These are phyloP conservation scores for Batrachochytrium dendrobatidis DNA, from an alignment of 371 early-diverging fungal genomes.

Conservation along the genomic window DNA sequence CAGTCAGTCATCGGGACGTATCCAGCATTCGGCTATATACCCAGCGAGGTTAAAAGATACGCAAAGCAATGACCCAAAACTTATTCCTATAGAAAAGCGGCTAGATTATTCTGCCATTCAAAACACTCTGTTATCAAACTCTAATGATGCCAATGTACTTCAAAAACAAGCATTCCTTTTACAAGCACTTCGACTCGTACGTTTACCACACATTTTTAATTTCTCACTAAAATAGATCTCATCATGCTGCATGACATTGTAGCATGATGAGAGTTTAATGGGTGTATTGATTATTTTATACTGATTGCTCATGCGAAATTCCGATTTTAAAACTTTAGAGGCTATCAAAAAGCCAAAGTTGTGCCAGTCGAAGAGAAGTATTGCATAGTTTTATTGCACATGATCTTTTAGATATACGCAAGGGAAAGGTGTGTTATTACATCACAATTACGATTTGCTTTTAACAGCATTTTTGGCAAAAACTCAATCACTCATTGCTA, in stretches of 20 bases:
- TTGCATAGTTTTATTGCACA: conserved; percentile 13
- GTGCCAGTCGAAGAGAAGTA: conserved; percentile 6
- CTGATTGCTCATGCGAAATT: too few species aligned
- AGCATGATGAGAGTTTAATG: too few species aligned
- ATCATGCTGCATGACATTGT: not conserved
- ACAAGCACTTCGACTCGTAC: conserved; percentile 27
- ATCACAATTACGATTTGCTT: too few species aligned
- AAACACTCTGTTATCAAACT: conserved; percentile 1
- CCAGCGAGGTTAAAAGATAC: not conserved
- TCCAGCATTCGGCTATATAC: not conserved
- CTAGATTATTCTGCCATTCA: conserved; percentile 19
- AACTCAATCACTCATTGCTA: too few species aligned
- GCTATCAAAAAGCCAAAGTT: conserved; percentile 5
- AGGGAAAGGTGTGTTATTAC: conserved; percentile 10
- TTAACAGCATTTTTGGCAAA: too few species aligned
- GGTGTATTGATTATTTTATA: too few species aligned
- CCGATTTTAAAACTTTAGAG: too few species aligned
- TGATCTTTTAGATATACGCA: conserved; percentile 21
- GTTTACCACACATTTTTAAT: not conserved
- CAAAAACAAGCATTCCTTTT: conserved; percentile 17
- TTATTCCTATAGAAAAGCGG: conserved; percentile 4
- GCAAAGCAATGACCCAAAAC: not conserved
- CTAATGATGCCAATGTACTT: not conserved
- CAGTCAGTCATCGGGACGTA: not conserved
- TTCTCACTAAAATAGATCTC: not conserved